Percentiles rank a stretch among this genome's conserved stretches.
Evolutionary conservation across 2,329 filamentous ascomycete species (phyloP).

Genomic region (Fusarium devonianum): DNA sequence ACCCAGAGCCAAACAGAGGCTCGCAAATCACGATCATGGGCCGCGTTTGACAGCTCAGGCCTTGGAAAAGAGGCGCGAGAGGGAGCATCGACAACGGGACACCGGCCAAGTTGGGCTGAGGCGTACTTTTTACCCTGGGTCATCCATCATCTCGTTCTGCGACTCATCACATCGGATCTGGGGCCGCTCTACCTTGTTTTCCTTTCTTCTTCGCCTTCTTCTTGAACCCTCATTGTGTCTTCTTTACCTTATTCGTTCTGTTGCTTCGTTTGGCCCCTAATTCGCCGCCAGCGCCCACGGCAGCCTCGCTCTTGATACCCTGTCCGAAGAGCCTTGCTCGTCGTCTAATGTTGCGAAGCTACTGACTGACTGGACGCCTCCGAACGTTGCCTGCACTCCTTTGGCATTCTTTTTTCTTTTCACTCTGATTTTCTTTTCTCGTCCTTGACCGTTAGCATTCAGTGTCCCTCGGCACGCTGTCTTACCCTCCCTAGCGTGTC

Average conservation of each 20-base stretch:
- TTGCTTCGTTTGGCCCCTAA: no score
- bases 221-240: conserved; percentile 1
- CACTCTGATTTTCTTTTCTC: neutral
- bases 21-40: conserved; percentile 28
- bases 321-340: conserved; percentile 22
- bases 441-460: neutral
- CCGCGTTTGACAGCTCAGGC: conserved; percentile 24
- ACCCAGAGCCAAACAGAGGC: conserved; percentile 18
- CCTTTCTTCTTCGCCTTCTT: conserved; percentile 3
- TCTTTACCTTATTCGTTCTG: conserved; percentile 14
- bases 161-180: conserved; percentile 9
- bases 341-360: conserved; percentile 31
- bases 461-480: conserved; percentile 9
- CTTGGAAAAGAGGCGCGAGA: neutral
- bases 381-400: conserved; percentile 12
- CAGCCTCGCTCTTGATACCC: conserved; percentile 28
- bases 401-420: conserved; percentile 13
- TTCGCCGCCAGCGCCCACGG: conserved; percentile 8
- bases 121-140: conserved; percentile 24
- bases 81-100: conserved; percentile 23
- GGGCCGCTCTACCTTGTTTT: neutral
- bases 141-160: conserved; percentile 4
- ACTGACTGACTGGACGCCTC: conserved; percentile 13
- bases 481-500: conserved; percentile 21
- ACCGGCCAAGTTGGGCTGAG: conserved; percentile 12